phyloP scores from a whole-genome alignment of 140 eudicot species.

The Flaveria floridana region DNA sequence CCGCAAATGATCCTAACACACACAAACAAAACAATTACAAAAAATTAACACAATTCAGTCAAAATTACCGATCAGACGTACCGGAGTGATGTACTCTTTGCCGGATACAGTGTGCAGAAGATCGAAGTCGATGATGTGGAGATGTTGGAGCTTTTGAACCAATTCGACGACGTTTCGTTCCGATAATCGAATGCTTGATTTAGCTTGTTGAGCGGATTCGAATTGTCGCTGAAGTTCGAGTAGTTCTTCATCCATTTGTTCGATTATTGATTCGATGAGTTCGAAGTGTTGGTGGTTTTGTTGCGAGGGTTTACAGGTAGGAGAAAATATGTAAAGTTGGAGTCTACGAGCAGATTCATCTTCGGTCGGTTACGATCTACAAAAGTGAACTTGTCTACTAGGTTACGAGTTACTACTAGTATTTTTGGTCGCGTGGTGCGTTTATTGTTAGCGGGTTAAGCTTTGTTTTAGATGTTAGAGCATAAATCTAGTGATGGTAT shows the following conservation, averaged over 20 bases:
- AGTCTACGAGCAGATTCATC: neutral
- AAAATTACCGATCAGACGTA: conserved; percentile 25
- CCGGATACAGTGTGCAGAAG: conserved; percentile 97
- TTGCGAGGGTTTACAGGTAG: neutral
- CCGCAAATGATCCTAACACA: conserved; percentile 68
- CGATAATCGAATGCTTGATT: conserved; percentile 89
- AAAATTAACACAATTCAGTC: neutral
- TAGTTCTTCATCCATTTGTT: conserved; percentile 81
- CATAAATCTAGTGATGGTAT: too few relatives aligned
- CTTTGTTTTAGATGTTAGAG: too few relatives aligned
- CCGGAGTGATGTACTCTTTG: conserved; percentile 98
- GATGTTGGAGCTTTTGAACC: conserved; percentile 85
- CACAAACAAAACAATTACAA: conserved; percentile 3
- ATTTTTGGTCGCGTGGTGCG: too few relatives aligned
- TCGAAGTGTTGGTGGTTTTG: conserved; percentile 15
- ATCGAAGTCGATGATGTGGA: conserved; percentile 81
- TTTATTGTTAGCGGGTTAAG: too few relatives aligned
- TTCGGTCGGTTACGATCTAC: conserved; percentile 4
- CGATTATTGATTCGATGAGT: conserved; percentile 16
- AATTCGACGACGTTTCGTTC: conserved; percentile 97
- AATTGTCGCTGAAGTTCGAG: conserved; percentile 82
- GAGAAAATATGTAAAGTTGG: conserved; percentile 1
- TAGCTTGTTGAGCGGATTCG: conserved; percentile 89
- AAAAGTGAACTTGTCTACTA: neutral
- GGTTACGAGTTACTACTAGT: neutral